A percentile compares a stretch with the other conserved stretches of the same genome.
Evolutionary conservation across 495 filamentous ascomycete genomes (phyloP).

Genomic region (Trichocladium antarcticum): DNA sequence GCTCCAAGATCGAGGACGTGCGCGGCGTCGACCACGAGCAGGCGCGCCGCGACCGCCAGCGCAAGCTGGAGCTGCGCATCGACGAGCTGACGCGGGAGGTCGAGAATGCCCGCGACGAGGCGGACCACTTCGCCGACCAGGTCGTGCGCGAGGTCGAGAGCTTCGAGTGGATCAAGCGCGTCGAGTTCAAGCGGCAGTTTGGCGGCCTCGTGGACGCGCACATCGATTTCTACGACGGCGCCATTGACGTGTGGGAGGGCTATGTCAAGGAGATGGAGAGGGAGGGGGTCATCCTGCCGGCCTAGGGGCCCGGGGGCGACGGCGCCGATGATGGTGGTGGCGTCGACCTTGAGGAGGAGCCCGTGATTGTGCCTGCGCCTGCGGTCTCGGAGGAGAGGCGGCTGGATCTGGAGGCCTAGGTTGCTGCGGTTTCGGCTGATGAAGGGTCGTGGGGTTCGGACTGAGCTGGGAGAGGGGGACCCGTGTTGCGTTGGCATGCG

Average conservation of each 20-base stretch:
- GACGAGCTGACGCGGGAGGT: conserved; percentile 81
- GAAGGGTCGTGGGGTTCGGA: too few relatives aligned
- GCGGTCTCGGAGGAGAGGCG: neutral
- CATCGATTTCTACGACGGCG: conserved; percentile 71
- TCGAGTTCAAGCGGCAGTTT: conserved; percentile 82
- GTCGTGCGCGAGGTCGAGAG: conserved; percentile 83
- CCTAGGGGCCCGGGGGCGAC: conserved; percentile 12
- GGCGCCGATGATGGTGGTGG: neutral
- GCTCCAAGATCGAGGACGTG: conserved; percentile 92
- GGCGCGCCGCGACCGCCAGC: conserved; percentile 67
- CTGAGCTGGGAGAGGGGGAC: too few relatives aligned
- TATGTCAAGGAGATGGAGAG: conserved; percentile 83
- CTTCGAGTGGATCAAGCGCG: conserved; percentile 91
- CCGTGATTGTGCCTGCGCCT: neutral
- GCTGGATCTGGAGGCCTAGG: neutral
- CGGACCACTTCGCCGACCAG: conserved; percentile 86
- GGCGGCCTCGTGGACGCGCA: conserved; percentile 74
- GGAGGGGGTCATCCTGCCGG: conserved; percentile 36
- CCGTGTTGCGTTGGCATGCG: too few relatives aligned
- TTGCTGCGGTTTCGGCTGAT: too few relatives aligned
- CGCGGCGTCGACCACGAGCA: conserved; percentile 95
- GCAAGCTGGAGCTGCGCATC: conserved; percentile 85
- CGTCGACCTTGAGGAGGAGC: neutral
- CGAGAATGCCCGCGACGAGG: conserved; percentile 69
- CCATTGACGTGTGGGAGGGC: conserved; percentile 76